phyloP scores from a whole-genome alignment of 352 stramenopile genomes.

The Globisporangium parvum region DNA sequence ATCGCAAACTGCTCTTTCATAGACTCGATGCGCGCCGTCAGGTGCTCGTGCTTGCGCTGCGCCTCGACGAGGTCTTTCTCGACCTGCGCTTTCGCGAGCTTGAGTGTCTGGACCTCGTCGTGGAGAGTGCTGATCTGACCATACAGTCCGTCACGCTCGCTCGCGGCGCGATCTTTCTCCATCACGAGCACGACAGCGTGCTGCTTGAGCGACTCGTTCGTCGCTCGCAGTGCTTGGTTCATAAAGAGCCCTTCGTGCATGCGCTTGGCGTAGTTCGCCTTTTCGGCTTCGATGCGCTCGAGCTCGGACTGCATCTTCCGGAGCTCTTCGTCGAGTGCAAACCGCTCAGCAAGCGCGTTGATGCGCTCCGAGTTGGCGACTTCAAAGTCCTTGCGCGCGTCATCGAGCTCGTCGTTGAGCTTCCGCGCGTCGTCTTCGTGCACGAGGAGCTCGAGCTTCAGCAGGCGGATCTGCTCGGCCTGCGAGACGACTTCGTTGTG shows the following conservation, averaged over 20 bases:
- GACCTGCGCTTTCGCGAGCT: conserved; percentile 29
- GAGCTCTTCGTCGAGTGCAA: conserved; percentile 58
- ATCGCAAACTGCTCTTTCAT: conserved; percentile 67
- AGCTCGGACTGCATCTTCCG: conserved; percentile 44
- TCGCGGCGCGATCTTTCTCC: conserved; percentile 50
- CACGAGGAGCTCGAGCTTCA: conserved; percentile 63
- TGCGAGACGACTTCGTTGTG: conserved; percentile 23
- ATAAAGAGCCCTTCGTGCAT: conserved; percentile 76
- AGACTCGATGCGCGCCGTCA: conserved; percentile 38
- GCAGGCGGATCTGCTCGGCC: conserved; percentile 44
- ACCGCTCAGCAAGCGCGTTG: conserved; percentile 55
- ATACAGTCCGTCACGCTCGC: conserved; percentile 31
- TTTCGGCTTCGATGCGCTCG: conserved; percentile 48
- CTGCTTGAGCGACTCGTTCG: conserved; percentile 63
- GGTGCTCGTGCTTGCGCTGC: conserved; percentile 36
- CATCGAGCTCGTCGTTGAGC: conserved; percentile 52
- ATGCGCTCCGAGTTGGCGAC: conserved; percentile 60
- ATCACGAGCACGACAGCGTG: conserved; percentile 40
- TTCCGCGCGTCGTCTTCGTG: conserved; percentile 62
- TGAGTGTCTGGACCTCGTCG: conserved; percentile 23
- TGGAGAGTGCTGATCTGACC: conserved; percentile 27
- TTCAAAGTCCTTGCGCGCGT: conserved; percentile 53
- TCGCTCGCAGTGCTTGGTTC: conserved; percentile 61
- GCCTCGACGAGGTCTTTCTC: conserved; percentile 49
- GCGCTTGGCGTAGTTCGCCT: conserved; percentile 48